A percentile compares a stretch with the other conserved stretches of the same genome.
Conservation (phyloP, 176 grass and related monocot genomes). For the Aegilops tauschii region DNA sequence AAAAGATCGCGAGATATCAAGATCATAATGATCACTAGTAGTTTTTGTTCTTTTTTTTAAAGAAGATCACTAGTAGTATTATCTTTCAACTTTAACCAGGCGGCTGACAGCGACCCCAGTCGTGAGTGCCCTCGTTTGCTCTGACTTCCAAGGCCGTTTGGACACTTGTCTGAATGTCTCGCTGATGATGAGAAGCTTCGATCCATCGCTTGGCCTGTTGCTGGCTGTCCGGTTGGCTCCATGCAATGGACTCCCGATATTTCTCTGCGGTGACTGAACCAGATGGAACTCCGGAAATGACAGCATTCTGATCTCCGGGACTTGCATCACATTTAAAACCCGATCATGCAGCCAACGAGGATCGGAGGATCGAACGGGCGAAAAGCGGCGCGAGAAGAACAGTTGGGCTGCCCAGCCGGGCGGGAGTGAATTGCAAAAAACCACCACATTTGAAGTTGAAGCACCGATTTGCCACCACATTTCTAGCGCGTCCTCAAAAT, state of each 20-base stretch:
- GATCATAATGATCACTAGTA: not conserved
- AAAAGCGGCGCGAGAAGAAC: not conserved
- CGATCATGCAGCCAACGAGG: not conserved
- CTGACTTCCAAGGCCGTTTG: not conserved
- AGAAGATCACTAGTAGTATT: too few relatives aligned
- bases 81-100: not conserved
- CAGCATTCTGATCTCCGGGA: not conserved
- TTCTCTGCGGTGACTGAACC: too few relatives aligned
- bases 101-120: not conserved
- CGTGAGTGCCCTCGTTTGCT: slow-evolving; percentile 8
- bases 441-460: too few relatives aligned
- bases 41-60: too few relatives aligned
- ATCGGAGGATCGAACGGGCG: not conserved
- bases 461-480: too few relatives aligned
- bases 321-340: not conserved
- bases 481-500: too few relatives aligned
- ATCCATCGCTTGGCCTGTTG: not conserved
- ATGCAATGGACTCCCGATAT: not conserved
- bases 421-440: too few relatives aligned
- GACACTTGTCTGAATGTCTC: not conserved
- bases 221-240: not conserved
- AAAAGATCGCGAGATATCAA: not conserved
- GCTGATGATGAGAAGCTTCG: not conserved
- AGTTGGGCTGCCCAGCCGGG: not conserved
- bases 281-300: too few relatives aligned